Percentiles rank a stretch among this genome's conserved stretches.
Conservation (phyloP, 2,329 filamentous ascomycete genomes). For the Alternaria postmessia region DNA sequence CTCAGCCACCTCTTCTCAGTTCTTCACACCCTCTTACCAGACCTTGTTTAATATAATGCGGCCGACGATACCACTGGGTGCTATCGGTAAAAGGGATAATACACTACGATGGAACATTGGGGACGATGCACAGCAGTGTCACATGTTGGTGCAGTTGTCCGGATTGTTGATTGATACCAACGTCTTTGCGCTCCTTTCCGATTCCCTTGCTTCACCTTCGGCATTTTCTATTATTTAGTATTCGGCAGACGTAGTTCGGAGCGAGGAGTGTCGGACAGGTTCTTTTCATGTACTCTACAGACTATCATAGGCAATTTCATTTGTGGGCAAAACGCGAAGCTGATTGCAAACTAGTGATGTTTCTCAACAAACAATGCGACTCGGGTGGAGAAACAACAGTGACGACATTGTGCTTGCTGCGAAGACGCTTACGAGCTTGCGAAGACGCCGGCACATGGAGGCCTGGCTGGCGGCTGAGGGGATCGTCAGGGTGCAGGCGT, state of each 20-base stretch:
- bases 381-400: conserved; percentile 2
- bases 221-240: conserved; percentile 50
- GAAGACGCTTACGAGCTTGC: conserved; percentile 10
- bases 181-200: conserved; percentile 53
- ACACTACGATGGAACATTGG: conserved; percentile 44
- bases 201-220: conserved; percentile 43
- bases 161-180: conserved; percentile 56
- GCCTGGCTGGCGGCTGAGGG: conserved; percentile 29
- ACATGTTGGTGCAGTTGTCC: conserved; percentile 49
- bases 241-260: conserved; percentile 45
- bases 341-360: conserved; percentile 3
- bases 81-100: conserved; percentile 49
- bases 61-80: conserved; percentile 53
- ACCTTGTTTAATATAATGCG: conserved; percentile 53
- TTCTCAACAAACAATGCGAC: neutral
- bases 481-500: conserved; percentile 40
- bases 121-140: conserved; percentile 42
- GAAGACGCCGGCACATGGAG: conserved; percentile 19
- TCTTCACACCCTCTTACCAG: conserved; percentile 50
- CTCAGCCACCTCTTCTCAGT: conserved; percentile 44
- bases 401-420: conserved; percentile 16
- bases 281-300: conserved; percentile 54
- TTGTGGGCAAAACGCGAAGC: conserved; percentile 33
- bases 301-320: conserved; percentile 53
- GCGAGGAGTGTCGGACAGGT: conserved; percentile 43